Percentiles rank a stretch among this genome's conserved stretches.
Conservation (phyloP, 148 eudicot genomes). For the Drosera capensis region DNA sequence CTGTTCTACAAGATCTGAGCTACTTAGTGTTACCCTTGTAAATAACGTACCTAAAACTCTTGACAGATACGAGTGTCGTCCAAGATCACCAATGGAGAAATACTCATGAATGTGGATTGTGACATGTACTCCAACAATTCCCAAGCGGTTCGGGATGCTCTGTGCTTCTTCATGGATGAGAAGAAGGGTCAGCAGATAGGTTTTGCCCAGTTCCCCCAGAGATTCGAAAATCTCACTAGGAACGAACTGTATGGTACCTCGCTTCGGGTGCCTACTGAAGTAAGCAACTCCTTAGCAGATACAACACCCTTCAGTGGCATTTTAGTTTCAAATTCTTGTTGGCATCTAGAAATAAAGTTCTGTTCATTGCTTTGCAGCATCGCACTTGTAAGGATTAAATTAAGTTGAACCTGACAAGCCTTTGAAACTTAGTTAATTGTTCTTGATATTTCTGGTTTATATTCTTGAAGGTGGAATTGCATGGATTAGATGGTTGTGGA, state of each 20-base stretch:
- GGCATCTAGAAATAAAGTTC: not conserved
- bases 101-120: constrained; percentile 72
- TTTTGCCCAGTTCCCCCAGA: constrained; percentile 69
- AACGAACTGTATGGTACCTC: constrained; percentile 48
- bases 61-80: constrained; percentile 83
- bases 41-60: too few species aligned
- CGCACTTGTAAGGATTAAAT: not conserved
- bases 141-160: constrained; percentile 40
- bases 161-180: constrained; percentile 84
- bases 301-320: too few species aligned
- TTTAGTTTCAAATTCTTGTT: too few species aligned
- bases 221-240: constrained; percentile 33
- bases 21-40: too few species aligned
- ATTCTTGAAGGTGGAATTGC: constrained; percentile 59
- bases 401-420: too few species aligned
- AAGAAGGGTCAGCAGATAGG: constrained; percentile 50
- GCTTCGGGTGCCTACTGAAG: constrained; percentile 21
- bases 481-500: constrained; percentile 63
- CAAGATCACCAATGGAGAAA: constrained; percentile 47
- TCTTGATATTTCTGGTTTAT: constrained; percentile 1
- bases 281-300: too few species aligned
- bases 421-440: not conserved
- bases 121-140: constrained; percentile 77
- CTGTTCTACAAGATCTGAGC: not conserved
- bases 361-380: not conserved